Evolutionary conservation across 345 rosid species (phyloP).

Genomic region (Eucalyptus cloeziana): DNA sequence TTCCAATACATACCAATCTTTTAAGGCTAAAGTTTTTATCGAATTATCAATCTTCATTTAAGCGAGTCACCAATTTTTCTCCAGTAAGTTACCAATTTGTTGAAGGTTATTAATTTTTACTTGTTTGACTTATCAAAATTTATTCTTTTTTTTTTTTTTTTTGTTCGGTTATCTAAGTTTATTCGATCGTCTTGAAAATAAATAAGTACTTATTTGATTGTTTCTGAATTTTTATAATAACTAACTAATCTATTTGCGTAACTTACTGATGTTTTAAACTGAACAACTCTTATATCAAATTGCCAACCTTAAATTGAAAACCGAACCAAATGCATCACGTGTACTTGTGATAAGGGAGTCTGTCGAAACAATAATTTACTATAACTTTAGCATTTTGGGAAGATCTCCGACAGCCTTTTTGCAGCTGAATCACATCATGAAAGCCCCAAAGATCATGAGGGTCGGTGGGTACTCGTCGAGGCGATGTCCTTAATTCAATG

Average conservation of each 20-base stretch:
- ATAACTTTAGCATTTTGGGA: not conserved
- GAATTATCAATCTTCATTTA: not conserved
- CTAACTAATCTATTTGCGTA: not conserved
- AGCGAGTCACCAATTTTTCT: not conserved
- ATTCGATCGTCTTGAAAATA: not conserved
- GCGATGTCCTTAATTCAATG: not conserved
- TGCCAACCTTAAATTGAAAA: not conserved
- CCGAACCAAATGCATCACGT: not conserved
- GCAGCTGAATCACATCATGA: not conserved
- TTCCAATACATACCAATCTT: not conserved
- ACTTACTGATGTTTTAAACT: not conserved
- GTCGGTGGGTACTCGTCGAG: not conserved
- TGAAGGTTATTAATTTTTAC: not conserved
- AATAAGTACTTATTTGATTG: not conserved
- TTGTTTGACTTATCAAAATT: not conserved
- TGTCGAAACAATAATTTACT: not conserved
- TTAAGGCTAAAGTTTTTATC: not conserved
- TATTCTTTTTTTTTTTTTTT: not conserved
- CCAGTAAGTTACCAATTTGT: not conserved
- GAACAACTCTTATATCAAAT: not conserved
- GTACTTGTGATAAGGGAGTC: not conserved
- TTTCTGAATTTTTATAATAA: not conserved
- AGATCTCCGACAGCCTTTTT: not conserved
- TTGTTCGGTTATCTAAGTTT: not conserved
- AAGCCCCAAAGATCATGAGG: not conserved